These are phyloP conservation scores for Crithidia brevicula DNA, from an alignment of 208 protist species.

Conservation along the genomic window DNA sequence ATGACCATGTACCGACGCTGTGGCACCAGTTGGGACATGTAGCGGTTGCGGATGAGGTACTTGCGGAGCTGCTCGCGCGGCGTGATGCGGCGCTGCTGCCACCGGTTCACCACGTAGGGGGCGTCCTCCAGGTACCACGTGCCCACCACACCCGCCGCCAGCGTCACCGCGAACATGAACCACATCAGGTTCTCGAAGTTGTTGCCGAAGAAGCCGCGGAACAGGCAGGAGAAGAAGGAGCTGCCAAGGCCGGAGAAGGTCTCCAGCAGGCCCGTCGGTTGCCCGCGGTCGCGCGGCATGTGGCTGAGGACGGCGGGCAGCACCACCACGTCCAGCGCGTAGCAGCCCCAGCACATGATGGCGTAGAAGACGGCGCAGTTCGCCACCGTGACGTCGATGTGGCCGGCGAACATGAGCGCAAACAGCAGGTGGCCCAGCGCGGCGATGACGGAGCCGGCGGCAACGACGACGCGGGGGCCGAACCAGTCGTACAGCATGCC, in stretches of 20 bases:
- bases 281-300: conserved; percentile 60
- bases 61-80: conserved; percentile 28
- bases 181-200: conserved; percentile 41
- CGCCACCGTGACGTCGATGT: conserved; percentile 29
- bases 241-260: conserved; percentile 58
- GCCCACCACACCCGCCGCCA: conserved; percentile 35
- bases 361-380: conserved; percentile 51
- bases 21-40: conserved; percentile 62
- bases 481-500: conserved; percentile 49
- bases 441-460: conserved; percentile 26
- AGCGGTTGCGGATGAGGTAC: conserved; percentile 58
- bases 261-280: conserved; percentile 49
- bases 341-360: conserved; percentile 45
- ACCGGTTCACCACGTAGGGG: conserved; percentile 50
- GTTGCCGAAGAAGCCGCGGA: conserved; percentile 44
- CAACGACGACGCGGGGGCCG: conserved; percentile 30
- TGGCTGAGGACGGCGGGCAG: conserved; percentile 45
- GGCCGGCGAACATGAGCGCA: conserved; percentile 41
- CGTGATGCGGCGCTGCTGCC: conserved; percentile 33
- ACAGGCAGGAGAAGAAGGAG: conserved; percentile 51
- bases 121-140: conserved; percentile 48
- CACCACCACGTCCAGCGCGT: conserved; percentile 41
- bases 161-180: conserved; percentile 40
- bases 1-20: conserved; percentile 45
- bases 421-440: conserved; percentile 42